These are phyloP conservation scores for Claviceps maximensis DNA, from an alignment of 2,329 filamentous ascomycete genomes.

Conservation along the genomic window DNA sequence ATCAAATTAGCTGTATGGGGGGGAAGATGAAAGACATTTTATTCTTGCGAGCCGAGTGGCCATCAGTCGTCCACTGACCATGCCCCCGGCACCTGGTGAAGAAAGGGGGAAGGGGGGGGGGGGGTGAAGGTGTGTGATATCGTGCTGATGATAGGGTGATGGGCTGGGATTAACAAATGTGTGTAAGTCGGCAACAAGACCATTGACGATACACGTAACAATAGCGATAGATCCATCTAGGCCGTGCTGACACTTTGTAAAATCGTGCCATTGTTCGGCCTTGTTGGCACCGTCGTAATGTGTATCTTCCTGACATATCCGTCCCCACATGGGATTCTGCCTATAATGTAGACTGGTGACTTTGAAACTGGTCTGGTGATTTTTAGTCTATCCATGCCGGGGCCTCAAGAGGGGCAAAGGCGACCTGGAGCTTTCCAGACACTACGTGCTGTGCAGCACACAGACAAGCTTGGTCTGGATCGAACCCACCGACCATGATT, in stretches of 20 bases:
- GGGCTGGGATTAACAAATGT: too few species aligned
- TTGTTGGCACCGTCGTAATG: not conserved
- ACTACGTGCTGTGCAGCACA: too few species aligned
- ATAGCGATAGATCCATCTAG: not conserved
- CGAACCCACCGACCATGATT: too few species aligned
- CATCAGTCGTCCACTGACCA: not conserved
- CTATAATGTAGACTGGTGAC: not conserved
- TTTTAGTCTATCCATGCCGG: too few species aligned
- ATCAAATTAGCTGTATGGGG: not conserved
- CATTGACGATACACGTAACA: not conserved
- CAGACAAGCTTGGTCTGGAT: not conserved
- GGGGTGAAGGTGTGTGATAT: not conserved
- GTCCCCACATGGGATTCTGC: not conserved
- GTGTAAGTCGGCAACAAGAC: too few species aligned
- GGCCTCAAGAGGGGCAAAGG: too few species aligned
- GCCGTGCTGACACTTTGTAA: not conserved
- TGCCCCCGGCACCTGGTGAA: too few species aligned
- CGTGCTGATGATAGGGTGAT: too few species aligned
- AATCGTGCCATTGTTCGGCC: not conserved
- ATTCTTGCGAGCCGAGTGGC: not conserved
- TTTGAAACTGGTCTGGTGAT: not conserved
- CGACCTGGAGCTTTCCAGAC: not conserved
- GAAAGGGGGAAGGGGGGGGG: not conserved
- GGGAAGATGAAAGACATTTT: not conserved
- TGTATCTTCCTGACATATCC: not conserved